Conservation (phyloP, 371 early-diverging fungal species). For the Saksenaea vasiformis region DNA sequence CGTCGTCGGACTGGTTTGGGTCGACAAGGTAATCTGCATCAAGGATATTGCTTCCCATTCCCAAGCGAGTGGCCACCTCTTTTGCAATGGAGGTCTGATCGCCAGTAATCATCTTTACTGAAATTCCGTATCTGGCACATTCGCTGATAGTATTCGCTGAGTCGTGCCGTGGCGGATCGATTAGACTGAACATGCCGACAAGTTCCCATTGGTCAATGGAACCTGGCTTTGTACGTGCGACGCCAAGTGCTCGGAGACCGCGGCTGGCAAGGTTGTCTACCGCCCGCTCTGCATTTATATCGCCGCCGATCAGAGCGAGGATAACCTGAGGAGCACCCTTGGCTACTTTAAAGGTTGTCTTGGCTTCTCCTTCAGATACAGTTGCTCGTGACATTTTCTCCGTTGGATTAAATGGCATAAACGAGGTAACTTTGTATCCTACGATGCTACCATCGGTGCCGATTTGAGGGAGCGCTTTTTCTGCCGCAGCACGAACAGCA, state of each 20-base stretch:
- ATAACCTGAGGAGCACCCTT: slow-evolving; percentile 97
- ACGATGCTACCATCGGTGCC: slow-evolving; percentile 68
- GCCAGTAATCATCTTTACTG: slow-evolving; percentile 86
- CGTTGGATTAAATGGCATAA: slow-evolving; percentile 90
- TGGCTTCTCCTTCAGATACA: slow-evolving; percentile 65
- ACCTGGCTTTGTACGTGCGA: slow-evolving; percentile 77
- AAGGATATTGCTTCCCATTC: slow-evolving; percentile 69
- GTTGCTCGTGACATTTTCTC: slow-evolving; percentile 92
- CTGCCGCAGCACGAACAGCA: slow-evolving; percentile 84
- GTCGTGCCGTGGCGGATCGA: slow-evolving; percentile 87
- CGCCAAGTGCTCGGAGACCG: slow-evolving; percentile 83
- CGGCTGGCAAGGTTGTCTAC: slow-evolving; percentile 82
- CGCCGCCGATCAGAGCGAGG: slow-evolving; percentile 77
- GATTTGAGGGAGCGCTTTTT: slow-evolving; percentile 72
- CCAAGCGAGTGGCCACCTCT: slow-evolving; percentile 76
- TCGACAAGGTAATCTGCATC: slow-evolving; percentile 74
- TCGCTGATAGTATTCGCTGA: slow-evolving; percentile 69
- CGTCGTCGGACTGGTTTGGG: slow-evolving; percentile 52
- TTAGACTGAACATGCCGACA: slow-evolving; percentile 79
- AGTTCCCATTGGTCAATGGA: slow-evolving; percentile 61
- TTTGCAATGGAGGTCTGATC: slow-evolving; percentile 80
- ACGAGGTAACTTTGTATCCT: slow-evolving; percentile 85
- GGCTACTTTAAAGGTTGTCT: slow-evolving; percentile 76
- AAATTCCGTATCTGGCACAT: slow-evolving; percentile 63
- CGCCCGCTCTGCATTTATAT: slow-evolving; percentile 74